Base-by-base conservation (phyloP, 2,329 filamentous ascomycete species). In the Aspergillus thermomutatus region DNA sequence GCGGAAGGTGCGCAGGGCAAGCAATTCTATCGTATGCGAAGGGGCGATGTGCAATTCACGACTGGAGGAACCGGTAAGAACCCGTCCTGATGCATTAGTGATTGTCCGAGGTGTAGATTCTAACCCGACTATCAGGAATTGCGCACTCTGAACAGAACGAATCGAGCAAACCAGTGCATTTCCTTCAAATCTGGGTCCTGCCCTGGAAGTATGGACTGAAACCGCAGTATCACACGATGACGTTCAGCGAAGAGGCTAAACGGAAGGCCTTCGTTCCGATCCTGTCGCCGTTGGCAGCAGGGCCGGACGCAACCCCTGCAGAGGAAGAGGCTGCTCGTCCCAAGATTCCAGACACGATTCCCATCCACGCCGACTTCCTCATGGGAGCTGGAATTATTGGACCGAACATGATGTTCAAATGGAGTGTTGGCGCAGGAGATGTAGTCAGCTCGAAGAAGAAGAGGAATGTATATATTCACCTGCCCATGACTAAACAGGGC, bases 31-130 rank as follows among this genome's bases (percentile, higher is more conserved):
- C 80, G 84, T 34, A 87, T 96, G 80, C 83, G 83, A 67, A 81
- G 90, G 40, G 90, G 91, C 11, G 91, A 95, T 72, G 89, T 96
- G 47, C 91, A 96, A 69, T 96, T 95, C 74, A 96, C 91, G 9
- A 92, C 88, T 14, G 91, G 90, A n/a, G 91, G 91, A 54, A 91
- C 85, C 4, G 86, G 86, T 66, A 84, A 62, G 70, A 64, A 19
- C 46, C 21, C 8, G 11, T 21, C 17, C 6, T 14, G 11, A 34
- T 54, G 23, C 9, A 23, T 3, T 37, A 48, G n/a, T 17, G 7
- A 17, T 14, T 14, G 50, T 50, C 2, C 31, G 2, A 34, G 2
- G 49, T 41, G 19, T 11, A 11, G 62, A 57, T 27, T 28, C 40
- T 23, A 31, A 59, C 19, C 14, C 31, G 54, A 27, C 55, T 51